Percentiles rank a stretch among this genome's conserved stretches.
These are phyloP conservation scores for Stramenopiles sp. DNA, from an alignment of 352 stramenopile species.

Conservation along the genomic window DNA sequence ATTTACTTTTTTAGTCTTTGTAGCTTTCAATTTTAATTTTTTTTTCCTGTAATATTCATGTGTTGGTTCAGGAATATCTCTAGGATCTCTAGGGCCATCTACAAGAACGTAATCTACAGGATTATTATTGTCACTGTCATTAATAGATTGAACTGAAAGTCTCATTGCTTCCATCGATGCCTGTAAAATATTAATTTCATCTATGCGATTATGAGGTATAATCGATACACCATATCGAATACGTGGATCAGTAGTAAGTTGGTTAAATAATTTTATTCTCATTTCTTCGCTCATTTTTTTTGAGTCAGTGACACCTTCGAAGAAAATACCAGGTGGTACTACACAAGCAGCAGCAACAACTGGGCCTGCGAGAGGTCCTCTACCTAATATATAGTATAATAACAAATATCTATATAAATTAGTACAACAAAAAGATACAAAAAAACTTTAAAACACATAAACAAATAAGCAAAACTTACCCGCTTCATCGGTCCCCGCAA, in stretches of 20 bases:
- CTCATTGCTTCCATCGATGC: constrained; percentile 80
- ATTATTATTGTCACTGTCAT: too few species aligned
- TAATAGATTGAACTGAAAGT: too few species aligned
- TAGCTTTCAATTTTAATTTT: constrained; percentile 10
- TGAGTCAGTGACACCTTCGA: constrained; percentile 42
- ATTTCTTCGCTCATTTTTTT: constrained; percentile 76
- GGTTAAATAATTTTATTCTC: constrained; percentile 46
- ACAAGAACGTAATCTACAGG: too few species aligned
- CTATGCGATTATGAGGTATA: constrained; percentile 39
- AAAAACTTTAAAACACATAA: constrained; percentile 4
- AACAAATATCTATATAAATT: too few species aligned
- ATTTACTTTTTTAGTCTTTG: not conserved
- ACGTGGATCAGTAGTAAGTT: constrained; percentile 29
- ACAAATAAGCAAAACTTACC: not conserved
- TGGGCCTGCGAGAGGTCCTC: constrained; percentile 57
- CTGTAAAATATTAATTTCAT: constrained; percentile 96
- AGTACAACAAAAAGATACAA: not conserved
- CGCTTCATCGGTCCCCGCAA: not conserved
- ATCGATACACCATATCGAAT: constrained; percentile 42
- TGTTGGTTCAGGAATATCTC: too few species aligned
- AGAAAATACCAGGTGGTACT: constrained; percentile 11
- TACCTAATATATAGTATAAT: too few species aligned
- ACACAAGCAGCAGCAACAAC: constrained; percentile 16
- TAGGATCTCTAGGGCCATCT: too few species aligned
- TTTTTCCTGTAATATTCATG: too few species aligned